phyloP scores from a whole-genome alignment of 257 asterid genomes.

The Paraleonurus japonicus region DNA sequence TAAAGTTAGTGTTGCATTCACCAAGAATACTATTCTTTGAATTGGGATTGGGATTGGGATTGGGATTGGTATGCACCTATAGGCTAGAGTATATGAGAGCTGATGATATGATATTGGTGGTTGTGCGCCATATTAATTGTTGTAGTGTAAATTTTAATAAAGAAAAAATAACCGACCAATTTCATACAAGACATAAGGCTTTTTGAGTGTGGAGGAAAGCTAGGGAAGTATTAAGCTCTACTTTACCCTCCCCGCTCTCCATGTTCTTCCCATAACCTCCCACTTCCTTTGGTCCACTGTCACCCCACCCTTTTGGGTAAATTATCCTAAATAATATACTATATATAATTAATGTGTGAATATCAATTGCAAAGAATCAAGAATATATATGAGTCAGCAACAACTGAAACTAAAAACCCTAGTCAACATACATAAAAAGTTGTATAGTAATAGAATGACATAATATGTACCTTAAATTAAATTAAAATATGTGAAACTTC shows the following conservation, averaged over 20 bases:
- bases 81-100: too few species aligned
- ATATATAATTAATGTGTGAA: neutral
- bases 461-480: neutral
- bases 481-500: neutral
- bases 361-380: neutral
- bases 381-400: neutral
- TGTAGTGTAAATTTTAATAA: too few species aligned
- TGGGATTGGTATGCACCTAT: too few species aligned
- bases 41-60: too few species aligned
- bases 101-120: too few species aligned
- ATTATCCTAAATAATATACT: neutral
- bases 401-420: conserved; percentile 1
- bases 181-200: conserved; percentile 9
- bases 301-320: conserved; percentile 17
- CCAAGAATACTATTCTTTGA: too few species aligned
- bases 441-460: neutral
- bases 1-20: too few species aligned
- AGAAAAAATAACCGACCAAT: conserved; percentile 24
- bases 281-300: conserved; percentile 39
- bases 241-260: neutral
- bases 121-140: too few species aligned
- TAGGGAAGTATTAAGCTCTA: neutral
- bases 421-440: neutral
- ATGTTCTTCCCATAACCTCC: conserved; percentile 52
- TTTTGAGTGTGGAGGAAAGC: conserved; percentile 27